Evolutionary conservation across 345 rosid genomes (phyloP), one percentile per base, ranked within the genome.

Genomic region (Citropsis articulata): DNA sequence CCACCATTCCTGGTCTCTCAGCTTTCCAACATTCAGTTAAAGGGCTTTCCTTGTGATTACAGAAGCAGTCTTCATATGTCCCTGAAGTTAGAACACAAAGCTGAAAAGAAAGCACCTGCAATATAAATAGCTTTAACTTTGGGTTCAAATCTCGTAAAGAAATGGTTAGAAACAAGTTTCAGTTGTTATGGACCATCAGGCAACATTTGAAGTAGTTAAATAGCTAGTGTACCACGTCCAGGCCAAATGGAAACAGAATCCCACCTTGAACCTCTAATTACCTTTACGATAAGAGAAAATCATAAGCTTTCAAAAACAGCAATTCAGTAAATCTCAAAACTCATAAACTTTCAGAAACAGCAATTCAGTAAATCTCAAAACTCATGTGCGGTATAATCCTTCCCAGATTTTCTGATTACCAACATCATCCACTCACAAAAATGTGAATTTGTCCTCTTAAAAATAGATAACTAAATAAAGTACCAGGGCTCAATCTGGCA

Each of bases 61-160:
- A 93, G 86, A 82, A 95, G 88, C 67, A 95, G 98, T 82, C 93
- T 91, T 78, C 80, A 83, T 71, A 93, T 87, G 81, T 93, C 96
- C 24, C 87, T 85, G 89, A 95, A 95, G 88, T 93, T 93, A 19
- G 90, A 79, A 25, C 89, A 88, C 78, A 93, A 80, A 60, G 85
- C 91, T 14, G 96, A 85, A 33, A 95, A 76, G 80, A 95, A 92
- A 42, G 90, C 91, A 84, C 98, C 99, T 93, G 92, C 86, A 86
- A 80, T 48, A 2, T 56, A 50, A 72, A 56, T 45, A 66, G 13
- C 61, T 12, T 4, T 28, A 55, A 35, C 36, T 35, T 35, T 35
- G 0, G 33, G 22, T 6, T 25, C 16, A 19, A 57, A 35, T 59
- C 31, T 40, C 67, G 6, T 14, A 13, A 59, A 57, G 16, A 59